Percentiles rank a stretch among this genome's conserved stretches.
phyloP scores from a whole-genome alignment of 2,329 filamentous ascomycete genomes.

The Hypomyces perniciosus region DNA sequence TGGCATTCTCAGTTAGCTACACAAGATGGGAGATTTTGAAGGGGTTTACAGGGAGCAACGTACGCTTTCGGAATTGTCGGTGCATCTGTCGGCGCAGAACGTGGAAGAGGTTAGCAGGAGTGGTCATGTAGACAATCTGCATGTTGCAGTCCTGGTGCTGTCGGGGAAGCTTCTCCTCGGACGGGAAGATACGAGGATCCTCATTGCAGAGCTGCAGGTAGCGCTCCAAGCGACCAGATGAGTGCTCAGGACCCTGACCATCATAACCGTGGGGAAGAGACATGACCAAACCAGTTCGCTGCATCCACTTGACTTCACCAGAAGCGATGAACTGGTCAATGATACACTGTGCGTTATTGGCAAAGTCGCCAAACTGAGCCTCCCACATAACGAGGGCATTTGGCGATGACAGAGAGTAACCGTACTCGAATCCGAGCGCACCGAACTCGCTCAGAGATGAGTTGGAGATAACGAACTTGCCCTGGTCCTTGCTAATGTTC shows the following conservation, averaged over 20 bases:
- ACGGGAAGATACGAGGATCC: slow-evolving; percentile 88
- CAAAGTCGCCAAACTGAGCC: slow-evolving; percentile 98
- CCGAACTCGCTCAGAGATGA: slow-evolving; percentile 70
- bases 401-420: slow-evolving; percentile 93
- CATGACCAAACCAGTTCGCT: slow-evolving; percentile 93
- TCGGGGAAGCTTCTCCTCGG: slow-evolving; percentile 80
- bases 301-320: slow-evolving; percentile 97
- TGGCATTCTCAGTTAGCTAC: slow-evolving; percentile 13
- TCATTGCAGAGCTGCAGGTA: slow-evolving; percentile 98
- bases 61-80: slow-evolving; percentile 98
- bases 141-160: slow-evolving; percentile 99
- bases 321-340: slow-evolving; percentile 99
- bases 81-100: slow-evolving; percentile 96
- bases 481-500: slow-evolving; percentile 83
- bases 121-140: slow-evolving; percentile 97
- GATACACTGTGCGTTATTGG: slow-evolving; percentile 98
- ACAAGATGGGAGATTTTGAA: background rate
- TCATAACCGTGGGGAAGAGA: slow-evolving; percentile 97
- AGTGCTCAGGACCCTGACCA: slow-evolving; percentile 96
- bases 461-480: slow-evolving; percentile 94
- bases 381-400: slow-evolving; percentile 99
- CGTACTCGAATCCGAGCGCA: slow-evolving; percentile 94
- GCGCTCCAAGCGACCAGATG: slow-evolving; percentile 92
- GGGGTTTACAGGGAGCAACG: slow-evolving; percentile 33
- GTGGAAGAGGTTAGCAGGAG: slow-evolving; percentile 93